phyloP scores from a whole-genome alignment of 768 basidiomycete genomes.

The Pleurotus citrinopileatus region DNA sequence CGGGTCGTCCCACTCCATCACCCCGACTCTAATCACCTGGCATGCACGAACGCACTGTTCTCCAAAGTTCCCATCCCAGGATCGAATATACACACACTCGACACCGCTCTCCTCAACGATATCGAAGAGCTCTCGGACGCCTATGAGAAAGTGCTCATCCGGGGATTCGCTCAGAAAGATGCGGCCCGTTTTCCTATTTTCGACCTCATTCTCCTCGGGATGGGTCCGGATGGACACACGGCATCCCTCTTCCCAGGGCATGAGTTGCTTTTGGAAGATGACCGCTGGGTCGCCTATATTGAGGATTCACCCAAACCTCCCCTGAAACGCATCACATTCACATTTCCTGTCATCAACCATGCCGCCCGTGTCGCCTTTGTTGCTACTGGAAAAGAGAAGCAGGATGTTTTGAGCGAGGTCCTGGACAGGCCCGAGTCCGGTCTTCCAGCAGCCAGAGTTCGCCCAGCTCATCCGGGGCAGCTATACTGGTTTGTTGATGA shows the following conservation, averaged over 20 bases:
- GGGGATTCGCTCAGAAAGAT: constrained; percentile 88
- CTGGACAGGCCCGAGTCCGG: constrained; percentile 78
- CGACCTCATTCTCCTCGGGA: constrained; percentile 94
- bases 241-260: constrained; percentile 97
- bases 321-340: constrained; percentile 85
- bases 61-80: constrained; percentile 77
- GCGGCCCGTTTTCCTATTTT: constrained; percentile 96
- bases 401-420: constrained; percentile 65
- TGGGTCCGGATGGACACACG: constrained; percentile 98
- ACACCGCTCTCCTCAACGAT: constrained; percentile 61
- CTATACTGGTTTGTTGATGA: constrained; percentile 96
- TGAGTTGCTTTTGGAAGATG: constrained; percentile 74
- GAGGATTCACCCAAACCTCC: constrained; percentile 96
- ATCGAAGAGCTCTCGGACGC: constrained; percentile 78
- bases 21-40: constrained; percentile 86
- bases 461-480: constrained; percentile 74
- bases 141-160: constrained; percentile 83
- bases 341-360: constrained; percentile 88
- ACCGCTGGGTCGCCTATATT: constrained; percentile 93
- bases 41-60: constrained; percentile 73
- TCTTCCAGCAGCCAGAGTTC: constrained; percentile 82
- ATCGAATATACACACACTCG: constrained; percentile 81
- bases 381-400: constrained; percentile 79
- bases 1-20: constrained; percentile 92
- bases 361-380: constrained; percentile 89